phyloP scores from a whole-genome alignment of 257 asterid genomes.

The Nicotiana attenuata region DNA sequence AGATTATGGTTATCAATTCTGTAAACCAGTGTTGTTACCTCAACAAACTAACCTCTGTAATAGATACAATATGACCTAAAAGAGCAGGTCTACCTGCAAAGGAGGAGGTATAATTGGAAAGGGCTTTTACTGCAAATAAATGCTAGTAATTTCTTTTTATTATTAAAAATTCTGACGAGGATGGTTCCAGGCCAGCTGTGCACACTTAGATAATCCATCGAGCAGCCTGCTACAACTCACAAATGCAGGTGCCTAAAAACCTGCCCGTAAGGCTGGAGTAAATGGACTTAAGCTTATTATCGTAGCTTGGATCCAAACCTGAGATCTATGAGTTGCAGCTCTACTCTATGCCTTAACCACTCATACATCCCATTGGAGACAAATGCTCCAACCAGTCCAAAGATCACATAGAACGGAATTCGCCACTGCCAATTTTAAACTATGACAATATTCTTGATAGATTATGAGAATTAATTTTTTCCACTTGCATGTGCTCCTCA shows the following conservation, averaged over 20 bases:
- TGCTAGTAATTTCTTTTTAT: background rate
- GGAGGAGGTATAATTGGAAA: background rate
- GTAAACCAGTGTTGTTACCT: background rate
- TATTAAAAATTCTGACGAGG: background rate
- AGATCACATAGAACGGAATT: background rate
- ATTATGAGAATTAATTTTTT: background rate
- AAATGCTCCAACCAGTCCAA: background rate
- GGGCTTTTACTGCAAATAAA: background rate
- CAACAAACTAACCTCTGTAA: background rate
- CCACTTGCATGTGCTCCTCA: constrained; percentile 2
- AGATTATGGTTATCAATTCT: background rate
- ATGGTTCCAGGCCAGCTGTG: background rate
- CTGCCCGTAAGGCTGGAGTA: background rate
- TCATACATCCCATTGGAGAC: background rate
- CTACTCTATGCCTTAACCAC: background rate
- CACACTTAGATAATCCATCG: background rate
- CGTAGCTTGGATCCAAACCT: background rate
- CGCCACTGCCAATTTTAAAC: background rate
- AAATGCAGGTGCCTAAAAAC: background rate
- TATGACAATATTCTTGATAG: background rate
- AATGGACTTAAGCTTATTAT: background rate
- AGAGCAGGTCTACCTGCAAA: background rate
- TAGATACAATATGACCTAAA: background rate
- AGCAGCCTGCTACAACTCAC: background rate
- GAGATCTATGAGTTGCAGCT: background rate